Conservation (phyloP, 2,329 filamentous ascomycete genomes). For the Penicillium sp. region DNA sequence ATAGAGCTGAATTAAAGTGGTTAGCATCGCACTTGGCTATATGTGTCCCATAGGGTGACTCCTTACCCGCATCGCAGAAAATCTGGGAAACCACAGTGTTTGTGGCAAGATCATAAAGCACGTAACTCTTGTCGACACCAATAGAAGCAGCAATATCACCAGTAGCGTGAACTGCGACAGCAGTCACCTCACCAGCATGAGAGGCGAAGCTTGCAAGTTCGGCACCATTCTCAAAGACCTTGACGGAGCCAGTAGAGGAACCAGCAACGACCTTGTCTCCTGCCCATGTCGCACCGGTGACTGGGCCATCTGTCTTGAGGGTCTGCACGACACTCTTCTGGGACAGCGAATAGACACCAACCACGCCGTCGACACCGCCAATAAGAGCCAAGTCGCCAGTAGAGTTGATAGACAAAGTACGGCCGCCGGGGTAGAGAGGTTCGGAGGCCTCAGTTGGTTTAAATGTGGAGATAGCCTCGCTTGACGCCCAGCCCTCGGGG, state of each 20-base stretch:
- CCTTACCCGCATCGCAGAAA: slow-evolving; percentile 74
- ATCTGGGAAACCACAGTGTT: slow-evolving; percentile 71
- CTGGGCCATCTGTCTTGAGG: slow-evolving; percentile 61
- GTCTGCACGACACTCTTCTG: slow-evolving; percentile 71
- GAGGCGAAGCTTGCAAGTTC: slow-evolving; percentile 70
- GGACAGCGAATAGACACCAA: slow-evolving; percentile 74
- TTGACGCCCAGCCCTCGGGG: slow-evolving; percentile 78
- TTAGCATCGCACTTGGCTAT: slow-evolving; percentile 3
- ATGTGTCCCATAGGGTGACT: slow-evolving; percentile 8
- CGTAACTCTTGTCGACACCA: slow-evolving; percentile 86
- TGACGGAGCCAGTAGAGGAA: slow-evolving; percentile 73
- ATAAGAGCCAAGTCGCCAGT: slow-evolving; percentile 66
- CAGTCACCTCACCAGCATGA: slow-evolving; percentile 78
- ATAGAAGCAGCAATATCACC: slow-evolving; percentile 81
- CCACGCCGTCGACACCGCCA: slow-evolving; percentile 70
- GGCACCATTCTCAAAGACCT: slow-evolving; percentile 70
- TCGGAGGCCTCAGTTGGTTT: slow-evolving; percentile 54
- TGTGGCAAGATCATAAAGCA: slow-evolving; percentile 75
- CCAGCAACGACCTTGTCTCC: slow-evolving; percentile 68
- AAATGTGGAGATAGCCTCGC: slow-evolving; percentile 65
- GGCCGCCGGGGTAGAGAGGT: slow-evolving; percentile 58
- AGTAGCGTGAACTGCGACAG: slow-evolving; percentile 76
- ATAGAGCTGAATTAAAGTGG: slow-evolving; percentile 56
- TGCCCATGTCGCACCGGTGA: slow-evolving; percentile 61
- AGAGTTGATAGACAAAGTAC: slow-evolving; percentile 56